A percentile compares a stretch with the other conserved stretches of the same genome.
Conservation (phyloP, 352 stramenopile genomes). For the Globisporangium sylvaticum region DNA sequence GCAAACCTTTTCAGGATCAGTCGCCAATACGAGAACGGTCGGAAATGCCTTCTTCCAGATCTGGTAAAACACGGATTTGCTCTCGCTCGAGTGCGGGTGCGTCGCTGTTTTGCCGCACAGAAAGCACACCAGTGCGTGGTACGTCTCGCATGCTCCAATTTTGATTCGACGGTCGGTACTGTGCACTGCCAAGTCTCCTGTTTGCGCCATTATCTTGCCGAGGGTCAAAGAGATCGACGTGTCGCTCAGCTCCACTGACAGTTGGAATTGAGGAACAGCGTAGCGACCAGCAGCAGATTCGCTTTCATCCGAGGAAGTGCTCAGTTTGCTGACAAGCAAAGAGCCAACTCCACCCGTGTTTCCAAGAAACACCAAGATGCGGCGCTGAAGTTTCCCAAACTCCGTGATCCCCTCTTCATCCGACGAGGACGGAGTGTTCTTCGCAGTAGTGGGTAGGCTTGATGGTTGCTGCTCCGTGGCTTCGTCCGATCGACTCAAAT, state of each 20-base stretch:
- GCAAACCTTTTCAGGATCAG: conserved; percentile 69
- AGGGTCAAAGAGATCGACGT: conserved; percentile 38
- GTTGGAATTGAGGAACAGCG: conserved; percentile 20
- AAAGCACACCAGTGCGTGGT: conserved; percentile 66
- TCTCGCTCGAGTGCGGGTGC: conserved; percentile 48
- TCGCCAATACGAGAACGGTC: conserved; percentile 47
- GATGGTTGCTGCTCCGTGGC: conserved; percentile 6
- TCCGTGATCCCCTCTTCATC: conserved; percentile 23
- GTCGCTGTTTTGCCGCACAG: conserved; percentile 70
- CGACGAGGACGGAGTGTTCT: conserved; percentile 12
- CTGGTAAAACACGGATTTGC: conserved; percentile 59
- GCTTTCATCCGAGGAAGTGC: conserved; percentile 9
- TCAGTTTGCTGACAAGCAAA: conserved; percentile 39
- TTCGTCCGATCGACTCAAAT: conserved; percentile 42
- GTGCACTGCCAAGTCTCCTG: conserved; percentile 39
- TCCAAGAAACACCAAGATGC: conserved; percentile 56
- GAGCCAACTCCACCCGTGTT: conserved; percentile 45
- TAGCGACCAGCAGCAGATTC: conserved; percentile 6
- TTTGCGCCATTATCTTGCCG: conserved; percentile 42
- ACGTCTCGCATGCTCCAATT: conserved; percentile 54
- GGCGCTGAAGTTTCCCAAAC: conserved; percentile 49
- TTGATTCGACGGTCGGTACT: conserved; percentile 64
- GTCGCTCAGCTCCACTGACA: conserved; percentile 49
- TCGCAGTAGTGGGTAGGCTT: not conserved
- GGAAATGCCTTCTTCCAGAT: conserved; percentile 55